Conservation (phyloP, 2,329 filamentous ascomycete genomes). For the Daldinia sp. region DNA sequence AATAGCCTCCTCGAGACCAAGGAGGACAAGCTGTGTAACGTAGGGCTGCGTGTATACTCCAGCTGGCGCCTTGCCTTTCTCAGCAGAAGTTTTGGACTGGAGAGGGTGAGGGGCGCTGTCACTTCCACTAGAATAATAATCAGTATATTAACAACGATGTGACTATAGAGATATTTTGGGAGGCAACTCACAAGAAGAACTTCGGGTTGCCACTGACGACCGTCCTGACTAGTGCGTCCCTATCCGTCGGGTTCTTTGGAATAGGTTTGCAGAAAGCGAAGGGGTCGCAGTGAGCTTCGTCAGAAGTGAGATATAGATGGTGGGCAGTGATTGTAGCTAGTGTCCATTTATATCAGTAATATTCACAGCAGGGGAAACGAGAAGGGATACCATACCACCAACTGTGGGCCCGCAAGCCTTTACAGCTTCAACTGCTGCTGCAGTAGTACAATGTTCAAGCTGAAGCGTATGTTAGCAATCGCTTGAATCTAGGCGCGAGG, state of each 20-base stretch:
- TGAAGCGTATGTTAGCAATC: background rate
- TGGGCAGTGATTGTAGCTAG: constrained; percentile 84
- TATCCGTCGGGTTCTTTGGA: constrained; percentile 76
- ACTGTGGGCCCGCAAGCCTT: constrained; percentile 81
- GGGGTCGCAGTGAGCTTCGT: constrained; percentile 72
- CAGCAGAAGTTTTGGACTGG: constrained; percentile 64
- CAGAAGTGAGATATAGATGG: constrained; percentile 83
- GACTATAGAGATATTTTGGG: background rate
- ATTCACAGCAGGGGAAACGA: background rate
- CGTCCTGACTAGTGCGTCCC: constrained; percentile 64
- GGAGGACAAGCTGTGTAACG: constrained; percentile 68
- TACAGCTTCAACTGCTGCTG: constrained; percentile 83
- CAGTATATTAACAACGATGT: constrained; percentile 9
- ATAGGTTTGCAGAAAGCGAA: constrained; percentile 83
- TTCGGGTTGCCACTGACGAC: constrained; percentile 60
- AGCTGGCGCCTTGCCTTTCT: constrained; percentile 65
- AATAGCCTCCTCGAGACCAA: constrained; percentile 72
- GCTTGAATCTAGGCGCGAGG: constrained; percentile 14
- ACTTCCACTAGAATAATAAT: constrained; percentile 56
- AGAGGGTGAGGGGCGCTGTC: constrained; percentile 75
- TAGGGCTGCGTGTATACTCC: constrained; percentile 81
- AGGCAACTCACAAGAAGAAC: constrained; percentile 64
- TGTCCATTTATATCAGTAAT: constrained; percentile 11
- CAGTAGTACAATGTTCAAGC: constrained; percentile 89
- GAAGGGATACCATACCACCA: constrained; percentile 57